These are phyloP conservation scores for Claviceps sorghi DNA, from an alignment of 2,329 filamentous ascomycete species.

Conservation along the genomic window DNA sequence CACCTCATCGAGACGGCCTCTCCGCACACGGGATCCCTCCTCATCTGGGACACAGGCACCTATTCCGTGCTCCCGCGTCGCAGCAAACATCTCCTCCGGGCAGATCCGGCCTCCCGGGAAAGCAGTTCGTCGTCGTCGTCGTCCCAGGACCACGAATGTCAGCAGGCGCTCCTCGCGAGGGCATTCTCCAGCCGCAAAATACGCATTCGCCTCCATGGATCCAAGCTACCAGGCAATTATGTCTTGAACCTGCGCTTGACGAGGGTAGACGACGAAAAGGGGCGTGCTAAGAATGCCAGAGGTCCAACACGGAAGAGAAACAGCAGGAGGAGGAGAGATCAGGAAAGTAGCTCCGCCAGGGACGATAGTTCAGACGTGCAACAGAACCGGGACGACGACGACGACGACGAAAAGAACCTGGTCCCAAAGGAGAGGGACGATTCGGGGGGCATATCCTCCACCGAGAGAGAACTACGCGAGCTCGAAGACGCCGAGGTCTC, in stretches of 20 bases:
- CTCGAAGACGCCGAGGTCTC: constrained; percentile 40
- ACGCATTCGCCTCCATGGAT: constrained; percentile 37
- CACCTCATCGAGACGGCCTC: constrained; percentile 47
- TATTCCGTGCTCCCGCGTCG: constrained; percentile 37
- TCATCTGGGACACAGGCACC: constrained; percentile 49
- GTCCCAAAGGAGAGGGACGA: constrained; percentile 10
- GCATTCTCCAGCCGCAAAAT: constrained; percentile 44
- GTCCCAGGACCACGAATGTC: constrained; percentile 14
- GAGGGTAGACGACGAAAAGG: constrained; percentile 24
- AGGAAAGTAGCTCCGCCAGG: not conserved
- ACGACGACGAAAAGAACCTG: constrained; percentile 8
- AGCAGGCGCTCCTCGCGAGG: constrained; percentile 32
- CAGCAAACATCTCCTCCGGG: constrained; percentile 12
- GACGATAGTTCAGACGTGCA: not conserved
- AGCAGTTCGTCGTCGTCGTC: constrained; percentile 6
- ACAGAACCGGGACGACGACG: not conserved
- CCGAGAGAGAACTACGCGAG: constrained; percentile 28
- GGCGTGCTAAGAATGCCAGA: constrained; percentile 12
- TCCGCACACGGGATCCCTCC: constrained; percentile 36
- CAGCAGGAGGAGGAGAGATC: not conserved
- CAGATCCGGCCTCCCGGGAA: constrained; percentile 18
- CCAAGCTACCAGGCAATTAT: constrained; percentile 37
- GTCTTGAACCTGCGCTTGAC: constrained; percentile 40
- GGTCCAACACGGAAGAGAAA: not conserved
- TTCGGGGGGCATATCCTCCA: constrained; percentile 15